Evolutionary conservation across 1,284 basidiomycete species (phyloP), one percentile per base, ranked within the genome.

Genomic region (Athelia sp.): DNA sequence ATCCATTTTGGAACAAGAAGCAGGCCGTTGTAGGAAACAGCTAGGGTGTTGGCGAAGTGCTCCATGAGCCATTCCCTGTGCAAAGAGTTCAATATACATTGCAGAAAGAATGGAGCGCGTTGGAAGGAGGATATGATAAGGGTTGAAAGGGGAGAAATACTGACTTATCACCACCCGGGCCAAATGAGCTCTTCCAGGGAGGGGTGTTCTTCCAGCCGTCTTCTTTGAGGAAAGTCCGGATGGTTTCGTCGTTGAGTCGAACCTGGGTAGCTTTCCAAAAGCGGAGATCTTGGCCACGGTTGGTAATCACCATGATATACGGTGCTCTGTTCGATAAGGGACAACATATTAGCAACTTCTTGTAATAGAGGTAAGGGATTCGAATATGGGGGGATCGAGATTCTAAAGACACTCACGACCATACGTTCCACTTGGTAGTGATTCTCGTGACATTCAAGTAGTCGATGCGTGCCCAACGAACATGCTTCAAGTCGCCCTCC

Each of bases 351-450:
- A 49, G 18, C 23, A 57, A 9, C 50, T 47, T 26, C 40, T 36
- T 36, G 42, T n/a, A n/a, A n/a, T n/a, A n/a, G n/a, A n/a, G n/a
- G n/a, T n/a, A n/a, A n/a, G n/a, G n/a, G n/a, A n/a, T 44, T 11
- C 8, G 49, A 35, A 29, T 26, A 51, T 21, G 40, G 22, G 11
- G 36, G 14, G 35, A 48, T 17, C 29, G 18, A 57, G 14, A 15
- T n/a, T n/a, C n/a, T n/a, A n/a, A n/a, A 48, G 54, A 29, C 43
- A 67, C 84, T 54, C 61, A 90, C 89, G 79, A 76, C 89, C 89
- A 91, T 46, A 91, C 65, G 36, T 61, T 73, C 88, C 88, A 91
- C 60, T 86, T 87, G 3, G 87, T 90, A 40, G 88, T 91, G 55
- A 91, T 64, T 48, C 72, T 68, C 2, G 89, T 91, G 53, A 90